Evolutionary conservation across 2,329 filamentous ascomycete species (phyloP).

Genomic region (Taxawa tesnikishii): DNA sequence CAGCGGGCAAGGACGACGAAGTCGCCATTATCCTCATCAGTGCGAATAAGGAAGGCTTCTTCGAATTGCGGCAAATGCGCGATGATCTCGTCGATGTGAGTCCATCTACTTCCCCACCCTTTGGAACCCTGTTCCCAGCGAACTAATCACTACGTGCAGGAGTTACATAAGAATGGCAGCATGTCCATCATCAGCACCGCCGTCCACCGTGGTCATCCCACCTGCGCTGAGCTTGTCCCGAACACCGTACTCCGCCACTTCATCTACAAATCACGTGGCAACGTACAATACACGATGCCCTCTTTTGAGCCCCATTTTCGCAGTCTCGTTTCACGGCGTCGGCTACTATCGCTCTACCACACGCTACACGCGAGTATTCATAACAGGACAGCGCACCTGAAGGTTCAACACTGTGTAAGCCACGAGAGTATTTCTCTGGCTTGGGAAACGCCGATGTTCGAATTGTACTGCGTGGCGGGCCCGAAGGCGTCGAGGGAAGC

Average conservation of each 20-base stretch:
- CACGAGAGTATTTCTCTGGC: conserved; percentile 69
- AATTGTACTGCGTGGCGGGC: conserved; percentile 89
- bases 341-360: conserved; percentile 73
- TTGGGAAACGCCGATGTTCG: conserved; percentile 84
- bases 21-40: conserved; percentile 91
- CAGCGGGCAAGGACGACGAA: conserved; percentile 44
- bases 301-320: conserved; percentile 60
- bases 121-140: not conserved
- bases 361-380: conserved; percentile 78
- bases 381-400: conserved; percentile 69
- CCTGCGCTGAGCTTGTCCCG: conserved; percentile 62
- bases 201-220: conserved; percentile 57
- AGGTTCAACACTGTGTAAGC: conserved; percentile 69
- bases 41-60: conserved; percentile 87
- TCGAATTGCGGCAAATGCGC: conserved; percentile 64
- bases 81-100: conserved; percentile 45
- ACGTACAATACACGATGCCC: conserved; percentile 94
- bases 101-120: conserved; percentile 1
- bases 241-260: conserved; percentile 80
- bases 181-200: conserved; percentile 64
- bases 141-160: conserved; percentile 27
- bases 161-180: conserved; percentile 64
- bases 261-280: conserved; percentile 84
- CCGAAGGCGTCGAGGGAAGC: conserved; percentile 50
- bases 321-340: conserved; percentile 20